Evolutionary conservation across 192 early-diverging fungal genomes (phyloP).

Genomic region (Umbelopsis vinacea): DNA sequence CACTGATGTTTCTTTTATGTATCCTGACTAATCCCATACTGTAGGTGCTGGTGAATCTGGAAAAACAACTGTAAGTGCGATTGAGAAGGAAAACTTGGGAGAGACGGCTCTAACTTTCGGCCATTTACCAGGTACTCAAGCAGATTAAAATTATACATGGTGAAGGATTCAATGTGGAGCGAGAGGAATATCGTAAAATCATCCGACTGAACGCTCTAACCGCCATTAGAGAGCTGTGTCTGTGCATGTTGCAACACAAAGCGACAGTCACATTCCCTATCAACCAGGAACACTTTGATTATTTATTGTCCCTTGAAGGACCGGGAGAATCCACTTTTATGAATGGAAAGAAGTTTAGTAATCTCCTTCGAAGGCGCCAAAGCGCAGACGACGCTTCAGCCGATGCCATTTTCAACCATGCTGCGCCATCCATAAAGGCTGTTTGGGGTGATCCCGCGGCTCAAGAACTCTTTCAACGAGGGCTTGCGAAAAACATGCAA

Average conservation of each 20-base stretch:
- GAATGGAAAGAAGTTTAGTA: slow-evolving; percentile 69
- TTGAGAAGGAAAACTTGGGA: slow-evolving; percentile 36
- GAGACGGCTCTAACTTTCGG: slow-evolving; percentile 34
- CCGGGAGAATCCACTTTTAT: slow-evolving; percentile 49
- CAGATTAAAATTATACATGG: slow-evolving; percentile 62
- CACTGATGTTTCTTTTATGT: slow-evolving; percentile 39
- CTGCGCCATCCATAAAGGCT: slow-evolving; percentile 46
- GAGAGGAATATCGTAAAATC: slow-evolving; percentile 50
- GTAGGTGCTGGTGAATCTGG: slow-evolving; percentile 66
- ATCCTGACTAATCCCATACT: slow-evolving; percentile 37
- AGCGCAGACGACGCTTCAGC: slow-evolving; percentile 46
- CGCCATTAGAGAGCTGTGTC: slow-evolving; percentile 52
- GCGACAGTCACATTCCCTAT: neutral
- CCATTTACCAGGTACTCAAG: slow-evolving; percentile 52
- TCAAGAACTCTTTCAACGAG: slow-evolving; percentile 34
- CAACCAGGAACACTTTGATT: slow-evolving; percentile 21
- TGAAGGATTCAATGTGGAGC: slow-evolving; percentile 50
- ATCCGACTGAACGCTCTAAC: slow-evolving; percentile 51
- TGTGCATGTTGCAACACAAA: slow-evolving; percentile 45
- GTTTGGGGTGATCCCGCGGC: slow-evolving; percentile 49
- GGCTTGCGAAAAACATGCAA: slow-evolving; percentile 47
- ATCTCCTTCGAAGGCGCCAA: slow-evolving; percentile 23
- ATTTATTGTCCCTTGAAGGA: slow-evolving; percentile 13
- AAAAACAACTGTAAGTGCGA: slow-evolving; percentile 52
- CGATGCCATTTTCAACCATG: slow-evolving; percentile 40